Evolutionary conservation across 2,329 filamentous ascomycete genomes (phyloP).

Genomic region (Trichoderma citrinoviride): DNA sequence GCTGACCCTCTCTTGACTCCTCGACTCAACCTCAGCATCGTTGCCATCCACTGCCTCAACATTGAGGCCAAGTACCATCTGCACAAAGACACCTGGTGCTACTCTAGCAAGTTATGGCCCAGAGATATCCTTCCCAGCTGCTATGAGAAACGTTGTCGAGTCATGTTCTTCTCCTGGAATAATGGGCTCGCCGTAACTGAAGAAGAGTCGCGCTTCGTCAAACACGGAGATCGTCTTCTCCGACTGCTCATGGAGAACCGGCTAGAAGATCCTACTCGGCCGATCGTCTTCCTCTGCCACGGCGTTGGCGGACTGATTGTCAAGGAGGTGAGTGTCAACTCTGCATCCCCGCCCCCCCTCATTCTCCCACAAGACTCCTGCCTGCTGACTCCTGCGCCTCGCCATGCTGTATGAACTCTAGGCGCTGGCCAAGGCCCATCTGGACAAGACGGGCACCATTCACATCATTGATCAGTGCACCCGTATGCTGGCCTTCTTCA

Average conservation of each 20-base stretch:
- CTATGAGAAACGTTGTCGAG: not conserved
- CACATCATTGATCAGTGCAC: not conserved
- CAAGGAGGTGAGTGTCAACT: constrained; percentile 7
- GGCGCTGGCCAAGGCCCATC: constrained; percentile 10
- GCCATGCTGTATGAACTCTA: not conserved
- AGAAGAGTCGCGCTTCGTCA: not conserved
- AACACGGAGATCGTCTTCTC: constrained; percentile 12
- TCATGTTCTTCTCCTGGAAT: constrained; percentile 22
- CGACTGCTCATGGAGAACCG: constrained; percentile 7
- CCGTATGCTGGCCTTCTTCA: constrained; percentile 17
- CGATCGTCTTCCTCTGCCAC: constrained; percentile 20
- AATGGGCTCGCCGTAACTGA: constrained; percentile 1
- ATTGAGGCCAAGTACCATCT: constrained; percentile 7
- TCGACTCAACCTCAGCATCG: not conserved
- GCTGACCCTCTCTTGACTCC: not conserved
- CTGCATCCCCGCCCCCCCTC: not conserved
- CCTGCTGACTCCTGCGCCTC: not conserved
- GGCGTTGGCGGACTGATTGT: constrained; percentile 19
- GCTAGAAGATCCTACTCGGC: not conserved
- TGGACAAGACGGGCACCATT: not conserved
- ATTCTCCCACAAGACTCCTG: not conserved
- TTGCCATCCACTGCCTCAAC: constrained; percentile 18
- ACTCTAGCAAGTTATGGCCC: constrained; percentile 4
- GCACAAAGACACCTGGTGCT: constrained; percentile 15
- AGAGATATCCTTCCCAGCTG: constrained; percentile 15